These are phyloP conservation scores for Auricularia heimuer DNA, from an alignment of 768 basidiomycete genomes.

Conservation along the genomic window DNA sequence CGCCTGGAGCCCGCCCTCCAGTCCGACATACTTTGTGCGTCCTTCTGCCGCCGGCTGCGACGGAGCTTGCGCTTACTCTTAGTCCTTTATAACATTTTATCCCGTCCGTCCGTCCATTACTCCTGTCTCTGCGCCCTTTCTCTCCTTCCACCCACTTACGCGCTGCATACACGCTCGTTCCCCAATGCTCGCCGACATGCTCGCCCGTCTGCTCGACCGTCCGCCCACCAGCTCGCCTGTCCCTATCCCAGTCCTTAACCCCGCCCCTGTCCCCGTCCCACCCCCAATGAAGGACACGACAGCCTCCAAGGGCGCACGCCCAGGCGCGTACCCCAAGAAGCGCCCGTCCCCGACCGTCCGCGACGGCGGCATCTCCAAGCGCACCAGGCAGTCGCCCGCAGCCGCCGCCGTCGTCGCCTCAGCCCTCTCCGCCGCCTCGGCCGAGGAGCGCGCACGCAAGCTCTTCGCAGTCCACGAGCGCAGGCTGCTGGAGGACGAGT, in stretches of 20 bases:
- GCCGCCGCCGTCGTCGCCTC: constrained; percentile 39
- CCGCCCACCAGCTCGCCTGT: constrained; percentile 2
- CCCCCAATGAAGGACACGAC: constrained; percentile 66
- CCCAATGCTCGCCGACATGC: constrained; percentile 2
- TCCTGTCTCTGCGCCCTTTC: constrained; percentile 15
- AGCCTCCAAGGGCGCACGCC: constrained; percentile 43
- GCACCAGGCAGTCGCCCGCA: constrained; percentile 36
- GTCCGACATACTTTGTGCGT: background rate
- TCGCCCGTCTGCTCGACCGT: background rate
- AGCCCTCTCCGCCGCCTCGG: constrained; percentile 47
- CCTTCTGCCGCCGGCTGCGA: background rate
- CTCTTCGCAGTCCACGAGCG: constrained; percentile 38
- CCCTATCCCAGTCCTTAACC: constrained; percentile 7
- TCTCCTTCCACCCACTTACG: background rate
- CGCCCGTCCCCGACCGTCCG: constrained; percentile 53
- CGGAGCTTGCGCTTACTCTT: constrained; percentile 1
- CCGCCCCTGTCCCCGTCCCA: constrained; percentile 6
- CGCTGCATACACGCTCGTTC: background rate
- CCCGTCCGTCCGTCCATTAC: constrained; percentile 29
- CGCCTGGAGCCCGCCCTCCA: background rate
- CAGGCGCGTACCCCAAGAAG: constrained; percentile 70
- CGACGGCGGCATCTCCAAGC: constrained; percentile 57
- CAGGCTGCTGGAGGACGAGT: constrained; percentile 86
- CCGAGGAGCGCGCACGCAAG: constrained; percentile 19
- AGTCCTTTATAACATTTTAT: background rate